These are phyloP conservation scores for Conticribra guillardii DNA, from an alignment of 108 stramenopile species.

Conservation along the genomic window DNA sequence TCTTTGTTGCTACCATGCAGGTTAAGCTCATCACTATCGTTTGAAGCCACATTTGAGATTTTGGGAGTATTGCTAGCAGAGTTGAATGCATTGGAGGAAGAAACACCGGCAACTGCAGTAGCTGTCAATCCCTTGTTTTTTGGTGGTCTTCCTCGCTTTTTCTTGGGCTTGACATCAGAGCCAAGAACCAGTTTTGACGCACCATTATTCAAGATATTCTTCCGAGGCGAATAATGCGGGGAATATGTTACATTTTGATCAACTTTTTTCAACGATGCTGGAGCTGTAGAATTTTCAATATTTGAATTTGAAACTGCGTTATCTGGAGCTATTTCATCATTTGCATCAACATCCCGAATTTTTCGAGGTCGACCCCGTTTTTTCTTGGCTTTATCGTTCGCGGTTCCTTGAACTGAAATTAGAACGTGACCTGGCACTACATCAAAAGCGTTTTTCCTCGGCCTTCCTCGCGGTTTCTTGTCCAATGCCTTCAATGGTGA, in stretches of 20 bases:
- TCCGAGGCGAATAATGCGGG: too few relatives aligned
- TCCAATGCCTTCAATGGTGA: conserved; percentile 10
- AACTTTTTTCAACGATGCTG: too few relatives aligned
- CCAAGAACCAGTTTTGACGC: too few relatives aligned
- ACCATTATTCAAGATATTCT: too few relatives aligned
- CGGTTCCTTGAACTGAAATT: not conserved
- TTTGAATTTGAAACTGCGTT: not conserved
- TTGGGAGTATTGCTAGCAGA: too few relatives aligned
- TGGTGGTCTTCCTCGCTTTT: too few relatives aligned
- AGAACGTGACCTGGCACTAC: conserved; percentile 3
- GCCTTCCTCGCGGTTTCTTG: conserved; percentile 18
- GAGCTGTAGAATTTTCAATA: not conserved
- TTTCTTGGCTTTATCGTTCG: conserved; percentile 4
- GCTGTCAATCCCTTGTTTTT: too few relatives aligned
- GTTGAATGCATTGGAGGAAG: too few relatives aligned
- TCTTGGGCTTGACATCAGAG: too few relatives aligned
- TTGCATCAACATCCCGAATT: not conserved
- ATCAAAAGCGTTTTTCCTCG: not conserved
- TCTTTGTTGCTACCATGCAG: conserved; percentile 7
- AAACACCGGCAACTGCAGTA: too few relatives aligned
- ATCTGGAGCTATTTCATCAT: not conserved
- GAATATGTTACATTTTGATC: too few relatives aligned
- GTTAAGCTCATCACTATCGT: conserved; percentile 1
- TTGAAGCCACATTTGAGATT: too few relatives aligned
- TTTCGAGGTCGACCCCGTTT: conserved; percentile 12